Conservation (phyloP, 2,329 filamentous ascomycete genomes). For the Metarhizium brunneum region DNA sequence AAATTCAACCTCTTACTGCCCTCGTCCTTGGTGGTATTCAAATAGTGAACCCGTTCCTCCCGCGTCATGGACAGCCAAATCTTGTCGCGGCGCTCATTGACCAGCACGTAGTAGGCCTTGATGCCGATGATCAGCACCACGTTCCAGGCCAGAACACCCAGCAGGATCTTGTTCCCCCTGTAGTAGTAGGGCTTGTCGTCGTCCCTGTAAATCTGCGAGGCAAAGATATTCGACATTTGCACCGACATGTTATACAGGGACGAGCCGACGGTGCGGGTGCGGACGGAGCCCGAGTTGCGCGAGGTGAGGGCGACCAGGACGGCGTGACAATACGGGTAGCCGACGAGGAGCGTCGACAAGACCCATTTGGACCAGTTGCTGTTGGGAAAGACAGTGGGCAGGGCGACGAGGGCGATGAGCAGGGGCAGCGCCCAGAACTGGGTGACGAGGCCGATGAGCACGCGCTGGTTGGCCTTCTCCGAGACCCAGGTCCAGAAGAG, state of each 20-base stretch:
- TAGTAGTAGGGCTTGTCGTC: constrained; percentile 22
- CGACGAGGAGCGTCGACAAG: constrained; percentile 23
- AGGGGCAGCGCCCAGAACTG: constrained; percentile 47
- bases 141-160: constrained; percentile 38
- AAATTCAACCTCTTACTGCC: constrained; percentile 37
- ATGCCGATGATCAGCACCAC: constrained; percentile 37
- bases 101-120: constrained; percentile 42
- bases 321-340: constrained; percentile 18
- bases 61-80: constrained; percentile 38
- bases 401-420: constrained; percentile 33
- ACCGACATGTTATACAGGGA: constrained; percentile 45
- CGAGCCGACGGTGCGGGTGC: constrained; percentile 47
- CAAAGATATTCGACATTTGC: constrained; percentile 23
- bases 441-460: constrained; percentile 31
- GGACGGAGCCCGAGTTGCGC: constrained; percentile 48
- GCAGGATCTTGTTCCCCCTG: constrained; percentile 39
- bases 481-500: constrained; percentile 34
- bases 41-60: constrained; percentile 25
- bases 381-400: constrained; percentile 13
- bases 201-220: constrained; percentile 29
- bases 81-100: constrained; percentile 34
- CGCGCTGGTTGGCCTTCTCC: constrained; percentile 29
- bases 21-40: constrained; percentile 28
- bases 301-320: constrained; percentile 48
- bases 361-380: constrained; percentile 22